Evolutionary conservation across 2,329 filamentous ascomycete species (phyloP).

Genomic region (Tolypocladium paradoxum): DNA sequence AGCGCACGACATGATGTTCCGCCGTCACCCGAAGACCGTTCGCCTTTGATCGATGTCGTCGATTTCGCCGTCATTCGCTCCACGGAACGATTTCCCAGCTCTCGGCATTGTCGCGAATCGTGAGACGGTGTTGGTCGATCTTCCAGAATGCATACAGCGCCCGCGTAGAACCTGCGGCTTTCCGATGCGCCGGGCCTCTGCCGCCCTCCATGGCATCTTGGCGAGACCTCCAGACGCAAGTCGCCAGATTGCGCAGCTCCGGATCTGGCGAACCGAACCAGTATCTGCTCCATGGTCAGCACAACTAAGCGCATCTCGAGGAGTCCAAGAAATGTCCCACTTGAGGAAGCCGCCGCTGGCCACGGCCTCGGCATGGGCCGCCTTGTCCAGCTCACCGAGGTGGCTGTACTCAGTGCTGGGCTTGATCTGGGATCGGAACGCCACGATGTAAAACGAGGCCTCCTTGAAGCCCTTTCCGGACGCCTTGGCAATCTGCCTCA

Average conservation of each 20-base stretch:
- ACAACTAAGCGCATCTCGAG: not conserved
- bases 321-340: conserved; percentile 26
- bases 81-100: conserved; percentile 55
- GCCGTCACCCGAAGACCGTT: not conserved
- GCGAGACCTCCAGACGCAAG: conserved; percentile 56
- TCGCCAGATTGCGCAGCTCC: conserved; percentile 69
- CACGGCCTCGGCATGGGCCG: conserved; percentile 70
- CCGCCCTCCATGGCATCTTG: conserved; percentile 50
- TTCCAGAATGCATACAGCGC: conserved; percentile 56
- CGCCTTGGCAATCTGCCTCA: conserved; percentile 39
- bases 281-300: conserved; percentile 42
- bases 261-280: conserved; percentile 74
- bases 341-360: conserved; percentile 74
- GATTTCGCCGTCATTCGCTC: conserved; percentile 18
- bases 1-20: not conserved
- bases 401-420: conserved; percentile 54
- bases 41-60: not conserved
- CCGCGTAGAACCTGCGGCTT: conserved; percentile 56
- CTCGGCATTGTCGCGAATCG: conserved; percentile 52
- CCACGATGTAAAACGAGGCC: conserved; percentile 70
- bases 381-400: conserved; percentile 63
- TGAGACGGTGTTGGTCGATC: conserved; percentile 60
- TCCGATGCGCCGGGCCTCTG: conserved; percentile 45
- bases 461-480: conserved; percentile 44
- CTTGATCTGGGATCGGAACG: conserved; percentile 67